Evolutionary conservation across 352 stramenopile genomes (phyloP).

Genomic region (Pythium apleroticum): DNA sequence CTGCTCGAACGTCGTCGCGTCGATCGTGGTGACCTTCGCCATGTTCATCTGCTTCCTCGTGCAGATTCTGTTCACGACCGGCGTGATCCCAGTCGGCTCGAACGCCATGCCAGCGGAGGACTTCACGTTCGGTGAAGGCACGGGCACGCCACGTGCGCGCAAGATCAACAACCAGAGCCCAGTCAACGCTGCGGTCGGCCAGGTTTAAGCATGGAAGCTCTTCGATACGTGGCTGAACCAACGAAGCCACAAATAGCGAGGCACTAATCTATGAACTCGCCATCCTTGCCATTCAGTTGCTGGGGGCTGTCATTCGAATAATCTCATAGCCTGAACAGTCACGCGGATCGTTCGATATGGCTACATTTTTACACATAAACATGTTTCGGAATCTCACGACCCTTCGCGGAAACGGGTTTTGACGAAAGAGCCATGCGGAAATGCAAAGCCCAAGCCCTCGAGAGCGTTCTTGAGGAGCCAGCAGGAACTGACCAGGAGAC

Average conservation of each 20-base stretch:
- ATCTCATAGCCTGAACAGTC: neutral
- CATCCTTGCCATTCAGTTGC: neutral
- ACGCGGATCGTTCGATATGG: neutral
- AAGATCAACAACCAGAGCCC: slow-evolving; percentile 36
- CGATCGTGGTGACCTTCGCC: slow-evolving; percentile 54
- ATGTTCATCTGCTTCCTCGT: slow-evolving; percentile 53
- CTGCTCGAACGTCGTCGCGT: slow-evolving; percentile 56
- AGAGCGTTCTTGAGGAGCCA: neutral
- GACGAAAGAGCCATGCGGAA: neutral
- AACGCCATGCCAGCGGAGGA: slow-evolving; percentile 32
- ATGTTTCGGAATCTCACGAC: neutral
- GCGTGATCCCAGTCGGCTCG: slow-evolving; percentile 32
- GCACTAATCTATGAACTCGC: neutral
- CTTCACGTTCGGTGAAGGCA: slow-evolving; percentile 48
- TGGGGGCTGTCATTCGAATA: neutral
- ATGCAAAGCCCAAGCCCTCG: neutral
- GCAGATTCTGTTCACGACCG: slow-evolving; percentile 53
- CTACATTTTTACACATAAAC: slow-evolving; percentile 4
- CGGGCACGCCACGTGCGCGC: slow-evolving; percentile 34
- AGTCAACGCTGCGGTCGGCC: slow-evolving; percentile 15
- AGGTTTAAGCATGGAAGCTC: slow-evolving; percentile 28
- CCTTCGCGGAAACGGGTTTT: neutral
- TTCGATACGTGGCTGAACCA: neutral
- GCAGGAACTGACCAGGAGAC: neutral
- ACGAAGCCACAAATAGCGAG: neutral